Evolutionary conservation across 192 early-diverging fungal species (phyloP).

Genomic region (Chytriomyces hyalinus): DNA sequence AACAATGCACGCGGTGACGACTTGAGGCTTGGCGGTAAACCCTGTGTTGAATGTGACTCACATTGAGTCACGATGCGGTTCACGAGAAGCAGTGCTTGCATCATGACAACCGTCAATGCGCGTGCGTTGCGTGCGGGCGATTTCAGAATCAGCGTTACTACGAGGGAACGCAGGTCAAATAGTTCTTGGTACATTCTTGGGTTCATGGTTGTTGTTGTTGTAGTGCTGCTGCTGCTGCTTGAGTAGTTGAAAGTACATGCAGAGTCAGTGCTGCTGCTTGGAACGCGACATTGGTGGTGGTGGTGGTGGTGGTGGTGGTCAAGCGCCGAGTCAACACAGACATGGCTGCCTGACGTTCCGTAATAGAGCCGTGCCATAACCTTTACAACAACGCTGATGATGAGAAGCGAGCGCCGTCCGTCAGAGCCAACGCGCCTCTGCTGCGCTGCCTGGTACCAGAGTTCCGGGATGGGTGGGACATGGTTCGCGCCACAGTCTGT

Average conservation of each 20-base stretch:
- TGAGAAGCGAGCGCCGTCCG: no score
- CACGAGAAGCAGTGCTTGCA: conserved; percentile 16
- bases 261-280: no score
- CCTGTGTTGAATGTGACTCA: neutral
- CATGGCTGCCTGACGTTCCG: neutral
- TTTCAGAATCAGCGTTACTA: neutral
- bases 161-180: neutral
- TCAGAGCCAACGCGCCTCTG: no score
- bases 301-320: neutral
- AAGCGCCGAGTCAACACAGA: no score
- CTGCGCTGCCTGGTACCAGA: no score
- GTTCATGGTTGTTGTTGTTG: neutral
- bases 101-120: conserved; percentile 8
- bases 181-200: conserved; percentile 18
- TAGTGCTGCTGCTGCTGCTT: neutral
- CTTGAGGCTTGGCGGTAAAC: no score
- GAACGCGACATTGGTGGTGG: no score
- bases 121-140: conserved; percentile 1
- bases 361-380: conserved; percentile 22
- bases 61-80: conserved; percentile 18
- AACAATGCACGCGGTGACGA: conserved; percentile 10
- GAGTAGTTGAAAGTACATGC: neutral
- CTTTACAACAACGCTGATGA: conserved; percentile 22
- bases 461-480: no score
- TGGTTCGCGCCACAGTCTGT: no score